A percentile compares a stretch with the other conserved stretches of the same genome.
These are phyloP conservation scores for Colletotrichum sp. DNA, from an alignment of 2,329 filamentous ascomycete genomes.

Conservation along the genomic window DNA sequence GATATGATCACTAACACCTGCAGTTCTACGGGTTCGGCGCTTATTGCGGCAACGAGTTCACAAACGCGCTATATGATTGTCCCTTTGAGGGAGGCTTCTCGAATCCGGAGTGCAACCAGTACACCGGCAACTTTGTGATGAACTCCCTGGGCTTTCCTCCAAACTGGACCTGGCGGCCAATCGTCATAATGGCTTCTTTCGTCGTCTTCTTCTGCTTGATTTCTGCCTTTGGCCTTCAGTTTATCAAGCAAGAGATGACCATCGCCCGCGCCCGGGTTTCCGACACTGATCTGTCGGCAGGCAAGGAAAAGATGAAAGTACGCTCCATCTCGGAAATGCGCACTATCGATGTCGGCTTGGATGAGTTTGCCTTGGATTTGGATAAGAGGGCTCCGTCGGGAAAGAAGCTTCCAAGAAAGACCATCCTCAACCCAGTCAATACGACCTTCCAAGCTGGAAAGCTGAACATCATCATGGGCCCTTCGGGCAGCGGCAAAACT, in stretches of 20 bases:
- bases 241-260: slow-evolving; percentile 70
- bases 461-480: slow-evolving; percentile 81
- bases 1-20: slow-evolving; percentile 30
- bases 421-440: slow-evolving; percentile 71
- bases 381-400: slow-evolving; percentile 63
- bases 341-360: slow-evolving; percentile 68
- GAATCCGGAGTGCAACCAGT: slow-evolving; percentile 71
- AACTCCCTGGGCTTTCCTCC: slow-evolving; percentile 69
- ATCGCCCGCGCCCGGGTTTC: slow-evolving; percentile 67
- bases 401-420: slow-evolving; percentile 57
- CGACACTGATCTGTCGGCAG: slow-evolving; percentile 68
- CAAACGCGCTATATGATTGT: slow-evolving; percentile 75
- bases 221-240: slow-evolving; percentile 67
- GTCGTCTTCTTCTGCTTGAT: slow-evolving; percentile 66
- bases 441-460: slow-evolving; percentile 71
- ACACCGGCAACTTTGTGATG: slow-evolving; percentile 74
- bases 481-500: slow-evolving; percentile 79
- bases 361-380: slow-evolving; percentile 67
- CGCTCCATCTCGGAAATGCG: slow-evolving; percentile 58
- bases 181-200: slow-evolving; percentile 67
- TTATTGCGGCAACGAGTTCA: slow-evolving; percentile 75
- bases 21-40: slow-evolving; percentile 76
- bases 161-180: slow-evolving; percentile 72
- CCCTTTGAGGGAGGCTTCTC: slow-evolving; percentile 65
- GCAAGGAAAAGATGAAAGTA: slow-evolving; percentile 72